Conservation (phyloP, 371 early-diverging fungal species). For the Lichtheimia corymbifera region DNA sequence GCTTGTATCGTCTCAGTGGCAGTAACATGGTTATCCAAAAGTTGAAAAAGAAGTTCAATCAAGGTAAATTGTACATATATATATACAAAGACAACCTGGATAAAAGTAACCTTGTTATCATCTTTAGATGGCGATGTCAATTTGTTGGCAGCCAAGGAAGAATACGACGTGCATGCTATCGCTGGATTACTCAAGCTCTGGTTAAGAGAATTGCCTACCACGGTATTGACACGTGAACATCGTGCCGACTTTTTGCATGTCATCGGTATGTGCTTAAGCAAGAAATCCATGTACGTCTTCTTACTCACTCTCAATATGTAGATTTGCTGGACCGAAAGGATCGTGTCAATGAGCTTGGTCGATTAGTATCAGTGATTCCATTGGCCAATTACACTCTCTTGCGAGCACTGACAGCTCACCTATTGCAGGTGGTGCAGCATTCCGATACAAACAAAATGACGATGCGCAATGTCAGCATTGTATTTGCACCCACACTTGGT, state of each 20-base stretch:
- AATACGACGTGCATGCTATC: slow-evolving; percentile 79
- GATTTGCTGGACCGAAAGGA: slow-evolving; percentile 61
- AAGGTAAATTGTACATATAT: background rate
- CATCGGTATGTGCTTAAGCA: slow-evolving; percentile 30
- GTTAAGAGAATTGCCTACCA: slow-evolving; percentile 77
- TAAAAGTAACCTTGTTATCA: too few relatives aligned
- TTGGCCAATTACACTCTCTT: slow-evolving; percentile 64
- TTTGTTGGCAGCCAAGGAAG: slow-evolving; percentile 52
- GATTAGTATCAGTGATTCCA: slow-evolving; percentile 60
- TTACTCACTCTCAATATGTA: background rate
- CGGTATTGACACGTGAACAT: slow-evolving; percentile 71
- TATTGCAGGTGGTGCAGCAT: slow-evolving; percentile 65
- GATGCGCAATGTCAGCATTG: slow-evolving; percentile 73
- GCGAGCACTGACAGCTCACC: slow-evolving; percentile 63
- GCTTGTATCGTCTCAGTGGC: slow-evolving; percentile 92
- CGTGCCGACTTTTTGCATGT: slow-evolving; percentile 70
- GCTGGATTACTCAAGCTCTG: slow-evolving; percentile 84
- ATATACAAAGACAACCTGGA: too few relatives aligned
- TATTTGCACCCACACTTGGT: slow-evolving; percentile 72
- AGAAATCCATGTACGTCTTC: background rate
- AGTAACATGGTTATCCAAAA: slow-evolving; percentile 66
- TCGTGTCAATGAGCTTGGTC: slow-evolving; percentile 60
- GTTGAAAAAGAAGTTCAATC: slow-evolving; percentile 82
- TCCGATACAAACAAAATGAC: slow-evolving; percentile 74
- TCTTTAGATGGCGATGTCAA: slow-evolving; percentile 66